A percentile compares a stretch with the other conserved stretches of the same genome.
Evolutionary conservation across 148 eudicot species (phyloP).

Genomic region (Silene conica): DNA sequence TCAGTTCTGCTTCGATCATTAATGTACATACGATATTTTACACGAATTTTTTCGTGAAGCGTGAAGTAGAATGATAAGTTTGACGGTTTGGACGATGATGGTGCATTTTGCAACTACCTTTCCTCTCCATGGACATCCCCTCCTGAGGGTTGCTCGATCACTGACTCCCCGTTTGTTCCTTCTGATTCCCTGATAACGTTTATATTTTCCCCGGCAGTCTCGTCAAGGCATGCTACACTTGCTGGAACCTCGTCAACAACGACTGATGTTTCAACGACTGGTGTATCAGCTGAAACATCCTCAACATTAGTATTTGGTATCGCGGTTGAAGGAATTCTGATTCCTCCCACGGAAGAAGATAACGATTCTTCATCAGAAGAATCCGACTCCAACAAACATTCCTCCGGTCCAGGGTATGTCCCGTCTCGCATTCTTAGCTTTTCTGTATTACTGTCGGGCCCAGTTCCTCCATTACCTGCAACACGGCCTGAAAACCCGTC

Average conservation of each 20-base stretch:
- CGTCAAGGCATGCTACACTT: neutral
- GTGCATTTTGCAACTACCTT: neutral
- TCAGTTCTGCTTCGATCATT: neutral
- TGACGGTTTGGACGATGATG: no score
- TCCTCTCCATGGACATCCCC: neutral
- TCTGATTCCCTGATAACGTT: neutral
- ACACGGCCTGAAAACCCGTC: slow-evolving; percentile 29
- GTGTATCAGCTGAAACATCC: neutral
- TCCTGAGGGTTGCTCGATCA: slow-evolving; percentile 7
- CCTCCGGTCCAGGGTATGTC: slow-evolving; percentile 16
- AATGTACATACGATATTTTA: slow-evolving; percentile 3
- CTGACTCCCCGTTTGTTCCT: slow-evolving; percentile 15
- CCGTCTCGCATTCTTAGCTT: slow-evolving; percentile 39
- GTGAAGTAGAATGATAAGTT: neutral
- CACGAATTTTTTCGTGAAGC: neutral
- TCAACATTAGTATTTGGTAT: neutral
- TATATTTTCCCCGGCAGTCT: neutral
- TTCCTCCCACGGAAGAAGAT: slow-evolving; percentile 23
- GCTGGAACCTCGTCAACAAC: neutral
- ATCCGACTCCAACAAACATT: slow-evolving; percentile 21
- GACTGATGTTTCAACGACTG: neutral
- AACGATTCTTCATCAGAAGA: slow-evolving; percentile 52
- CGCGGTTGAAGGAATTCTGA: slow-evolving; percentile 11
- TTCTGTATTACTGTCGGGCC: slow-evolving; percentile 30
- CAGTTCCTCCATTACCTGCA: slow-evolving; percentile 35